Evolutionary conservation across 192 early-diverging fungal species (phyloP), one percentile per base, ranked within the genome.

Genomic region (Fimicolochytrium jonesii): DNA sequence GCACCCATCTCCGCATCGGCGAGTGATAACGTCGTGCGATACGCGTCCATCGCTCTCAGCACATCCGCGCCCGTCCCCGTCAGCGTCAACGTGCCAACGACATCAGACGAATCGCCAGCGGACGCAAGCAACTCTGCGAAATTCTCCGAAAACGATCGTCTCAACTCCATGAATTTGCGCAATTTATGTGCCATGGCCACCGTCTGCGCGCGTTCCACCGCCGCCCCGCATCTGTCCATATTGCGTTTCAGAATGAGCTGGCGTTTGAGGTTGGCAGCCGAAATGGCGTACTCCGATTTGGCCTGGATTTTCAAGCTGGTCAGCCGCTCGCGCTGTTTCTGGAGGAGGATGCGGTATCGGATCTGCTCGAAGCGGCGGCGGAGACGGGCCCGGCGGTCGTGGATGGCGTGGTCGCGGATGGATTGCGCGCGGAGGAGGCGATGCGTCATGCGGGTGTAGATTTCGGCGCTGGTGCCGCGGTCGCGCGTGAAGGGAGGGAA

Each of bases 231-330:
- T 11, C 68, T 56, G 17, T 77, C 78, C 1, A 56, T 33, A 13
- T 64, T 64, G 20, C 30, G 35, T 2, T 63, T 56, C 15, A 80
- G 15, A 20, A 72, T 53, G 32, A 74, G 37, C 44, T 77, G 66
- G 6, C 73, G 67, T 26, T 76, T 78, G n/a, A 80, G 28, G 30
- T 29, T 56, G 1, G 78, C 78, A 23, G 69, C 61, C 7, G 73
- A 57, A 0, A 65, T 52, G 28, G 67, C 65, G 53, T 71, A 80
- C 34, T 80, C 76, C 20, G 42, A 25, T n/a, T 60, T 49, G 20
- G 76, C 76, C 31, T 66, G 66, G 11, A 72, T 30, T 33, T 71
- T 59, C 4, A 78, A 51, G 25, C 36, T 54, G n/a, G 29, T 31
- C 17, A 78, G 55, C 17, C 68, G 57, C 17, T 80, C 67, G 10